Conservation (phyloP, 805 yeast genomes). For the Candida yuanshanica region DNA sequence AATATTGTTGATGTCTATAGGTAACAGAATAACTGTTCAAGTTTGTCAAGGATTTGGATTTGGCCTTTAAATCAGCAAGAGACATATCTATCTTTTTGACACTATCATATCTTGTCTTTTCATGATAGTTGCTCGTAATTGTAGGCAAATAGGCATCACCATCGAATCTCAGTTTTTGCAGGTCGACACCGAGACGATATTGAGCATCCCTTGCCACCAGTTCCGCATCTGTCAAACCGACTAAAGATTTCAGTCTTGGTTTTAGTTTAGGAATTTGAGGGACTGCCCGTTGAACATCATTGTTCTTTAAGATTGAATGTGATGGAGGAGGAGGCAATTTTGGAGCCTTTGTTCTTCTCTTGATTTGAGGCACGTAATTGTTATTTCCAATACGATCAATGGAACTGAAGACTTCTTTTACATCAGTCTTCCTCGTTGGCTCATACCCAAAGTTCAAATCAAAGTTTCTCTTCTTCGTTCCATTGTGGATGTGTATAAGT, state of each 20-base stretch:
- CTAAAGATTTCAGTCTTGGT: conserved; percentile 20
- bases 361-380: neutral
- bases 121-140: neutral
- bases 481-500: neutral
- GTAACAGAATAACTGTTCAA: conserved; percentile 10
- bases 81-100: conserved; percentile 19
- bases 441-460: conserved; percentile 22
- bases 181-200: conserved; percentile 16
- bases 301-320: conserved; percentile 19
- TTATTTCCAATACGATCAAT: conserved; percentile 11
- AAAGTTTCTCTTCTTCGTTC: conserved; percentile 1
- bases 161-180: conserved; percentile 18
- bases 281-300: neutral
- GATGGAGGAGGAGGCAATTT: conserved; percentile 23
- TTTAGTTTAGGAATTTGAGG: neutral
- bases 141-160: conserved; percentile 21
- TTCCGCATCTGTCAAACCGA: conserved; percentile 22
- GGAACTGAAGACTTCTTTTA: conserved; percentile 13
- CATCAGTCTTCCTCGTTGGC: conserved; percentile 12
- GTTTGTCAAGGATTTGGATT: conserved; percentile 4
- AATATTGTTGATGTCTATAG: conserved; percentile 16
- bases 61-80: conserved; percentile 9
- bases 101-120: conserved; percentile 4
- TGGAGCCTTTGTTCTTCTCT: conserved; percentile 12
- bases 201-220: conserved; percentile 22